phyloP scores from a whole-genome alignment of 371 early-diverging fungal species.

The Dichotomocladium elegans region DNA sequence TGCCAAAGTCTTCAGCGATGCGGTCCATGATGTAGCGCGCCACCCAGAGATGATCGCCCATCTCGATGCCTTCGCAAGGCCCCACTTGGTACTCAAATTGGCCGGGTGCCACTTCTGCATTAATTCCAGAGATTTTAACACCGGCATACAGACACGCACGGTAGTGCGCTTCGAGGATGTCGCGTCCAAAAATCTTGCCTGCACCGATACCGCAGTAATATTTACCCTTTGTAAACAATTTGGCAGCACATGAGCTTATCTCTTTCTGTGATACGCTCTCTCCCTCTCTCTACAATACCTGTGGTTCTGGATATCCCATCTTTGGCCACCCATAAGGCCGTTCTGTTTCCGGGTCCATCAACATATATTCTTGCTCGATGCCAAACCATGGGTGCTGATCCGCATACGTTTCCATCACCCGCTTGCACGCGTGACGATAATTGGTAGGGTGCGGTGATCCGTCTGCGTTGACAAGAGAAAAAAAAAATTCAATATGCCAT shows the following conservation, averaged over 20 bases:
- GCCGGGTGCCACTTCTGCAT: constrained; percentile 57
- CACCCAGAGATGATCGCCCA: constrained; percentile 58
- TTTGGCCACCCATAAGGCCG: constrained; percentile 57
- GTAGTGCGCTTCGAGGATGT: constrained; percentile 61
- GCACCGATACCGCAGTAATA: constrained; percentile 62
- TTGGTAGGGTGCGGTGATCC: constrained; percentile 48
- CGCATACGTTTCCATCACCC: constrained; percentile 41
- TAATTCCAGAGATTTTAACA: constrained; percentile 52
- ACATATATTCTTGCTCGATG: constrained; percentile 59
- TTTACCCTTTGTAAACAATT: constrained; percentile 38
- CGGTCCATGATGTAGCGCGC: constrained; percentile 55
- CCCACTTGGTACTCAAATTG: constrained; percentile 64
- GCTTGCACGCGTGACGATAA: constrained; percentile 33
- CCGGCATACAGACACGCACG: constrained; percentile 58
- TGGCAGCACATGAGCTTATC: too few species aligned
- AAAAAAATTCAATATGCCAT: not conserved
- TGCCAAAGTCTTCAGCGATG: constrained; percentile 59
- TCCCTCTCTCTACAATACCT: constrained; percentile 18
- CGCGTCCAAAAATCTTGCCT: constrained; percentile 49
- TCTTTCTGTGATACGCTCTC: constrained; percentile 27
- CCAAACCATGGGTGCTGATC: constrained; percentile 57
- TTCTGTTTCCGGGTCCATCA: constrained; percentile 51
- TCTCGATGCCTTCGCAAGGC: constrained; percentile 54
- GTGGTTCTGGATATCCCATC: constrained; percentile 58
- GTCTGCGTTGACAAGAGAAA: constrained; percentile 14